Conservation (phyloP, 1,139 yeast genomes). For the Hyphopichia fennica region DNA sequence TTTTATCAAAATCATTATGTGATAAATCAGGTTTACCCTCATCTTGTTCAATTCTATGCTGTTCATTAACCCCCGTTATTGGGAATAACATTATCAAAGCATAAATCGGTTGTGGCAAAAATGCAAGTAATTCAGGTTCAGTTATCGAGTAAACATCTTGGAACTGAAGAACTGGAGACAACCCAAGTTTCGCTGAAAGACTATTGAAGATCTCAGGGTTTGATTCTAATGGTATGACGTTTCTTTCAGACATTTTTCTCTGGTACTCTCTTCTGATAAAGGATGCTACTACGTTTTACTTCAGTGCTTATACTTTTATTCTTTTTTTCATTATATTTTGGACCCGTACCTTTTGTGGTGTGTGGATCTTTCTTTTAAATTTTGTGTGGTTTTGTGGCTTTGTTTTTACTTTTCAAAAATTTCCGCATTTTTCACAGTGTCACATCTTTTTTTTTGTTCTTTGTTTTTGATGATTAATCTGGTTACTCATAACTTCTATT, state of each 20-base stretch:
- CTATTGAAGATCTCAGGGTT: constrained; percentile 84
- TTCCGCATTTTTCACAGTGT: no score
- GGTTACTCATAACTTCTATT: not conserved
- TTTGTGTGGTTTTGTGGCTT: no score
- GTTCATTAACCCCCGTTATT: constrained; percentile 61
- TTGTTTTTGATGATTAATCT: constrained; percentile 1
- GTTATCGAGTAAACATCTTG: constrained; percentile 83
- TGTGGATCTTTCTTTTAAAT: no score
- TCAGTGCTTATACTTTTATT: no score
- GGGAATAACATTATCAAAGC: constrained; percentile 84
- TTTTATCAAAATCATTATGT: constrained; percentile 18
- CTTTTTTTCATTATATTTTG: no score
- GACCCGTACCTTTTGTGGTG: no score
- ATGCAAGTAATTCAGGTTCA: constrained; percentile 73
- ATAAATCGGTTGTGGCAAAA: constrained; percentile 78
- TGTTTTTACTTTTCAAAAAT: no score
- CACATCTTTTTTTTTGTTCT: not conserved
- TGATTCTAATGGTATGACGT: constrained; percentile 86
- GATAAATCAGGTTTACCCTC: constrained; percentile 11
- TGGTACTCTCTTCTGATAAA: not conserved
- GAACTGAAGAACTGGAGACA: constrained; percentile 59
- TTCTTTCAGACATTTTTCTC: not conserved
- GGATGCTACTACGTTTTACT: no score
- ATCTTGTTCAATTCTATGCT: constrained; percentile 41
- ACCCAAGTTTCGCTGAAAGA: constrained; percentile 68